Conservation (phyloP, 495 filamentous ascomycete genomes). For the Bryoglossum gracile region DNA sequence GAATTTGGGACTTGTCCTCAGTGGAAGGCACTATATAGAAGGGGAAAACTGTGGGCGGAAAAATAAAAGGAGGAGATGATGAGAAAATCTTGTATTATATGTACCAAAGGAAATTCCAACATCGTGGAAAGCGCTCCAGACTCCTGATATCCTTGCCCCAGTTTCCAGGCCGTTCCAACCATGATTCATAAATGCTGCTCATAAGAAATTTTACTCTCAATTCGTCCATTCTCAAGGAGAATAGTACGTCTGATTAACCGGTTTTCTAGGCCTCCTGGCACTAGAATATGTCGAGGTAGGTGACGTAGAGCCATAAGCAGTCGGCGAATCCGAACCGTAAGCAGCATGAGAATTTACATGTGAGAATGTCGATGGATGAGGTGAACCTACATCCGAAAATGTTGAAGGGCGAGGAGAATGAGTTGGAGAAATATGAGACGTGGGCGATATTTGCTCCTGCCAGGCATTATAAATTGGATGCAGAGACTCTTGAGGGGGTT, state of each 20-base stretch:
- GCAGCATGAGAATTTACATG: neutral
- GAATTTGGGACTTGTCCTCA: too few species aligned
- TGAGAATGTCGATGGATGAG: slow-evolving; percentile 3
- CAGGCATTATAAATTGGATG: slow-evolving; percentile 1
- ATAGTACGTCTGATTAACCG: slow-evolving; percentile 10
- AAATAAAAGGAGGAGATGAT: too few species aligned
- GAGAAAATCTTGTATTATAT: too few species aligned
- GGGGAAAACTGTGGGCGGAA: too few species aligned
- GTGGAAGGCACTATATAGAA: too few species aligned
- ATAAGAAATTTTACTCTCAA: too few species aligned
- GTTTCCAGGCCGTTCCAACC: too few species aligned
- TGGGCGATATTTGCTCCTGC: neutral
- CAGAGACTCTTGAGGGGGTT: slow-evolving; percentile 1
- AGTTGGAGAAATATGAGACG: neutral
- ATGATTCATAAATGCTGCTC: too few species aligned
- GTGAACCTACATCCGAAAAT: neutral
- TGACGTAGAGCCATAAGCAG: neutral
- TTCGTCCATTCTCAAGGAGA: too few species aligned
- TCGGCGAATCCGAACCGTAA: neutral
- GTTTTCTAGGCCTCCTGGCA: neutral
- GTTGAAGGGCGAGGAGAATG: neutral
- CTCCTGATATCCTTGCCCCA: too few species aligned
- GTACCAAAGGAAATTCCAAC: too few species aligned
- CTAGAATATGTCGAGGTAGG: slow-evolving; percentile 12
- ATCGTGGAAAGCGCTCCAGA: too few species aligned